Evolutionary conservation across 805 yeast genomes (phyloP).

Genomic region (Zygotorulaspora sp.): DNA sequence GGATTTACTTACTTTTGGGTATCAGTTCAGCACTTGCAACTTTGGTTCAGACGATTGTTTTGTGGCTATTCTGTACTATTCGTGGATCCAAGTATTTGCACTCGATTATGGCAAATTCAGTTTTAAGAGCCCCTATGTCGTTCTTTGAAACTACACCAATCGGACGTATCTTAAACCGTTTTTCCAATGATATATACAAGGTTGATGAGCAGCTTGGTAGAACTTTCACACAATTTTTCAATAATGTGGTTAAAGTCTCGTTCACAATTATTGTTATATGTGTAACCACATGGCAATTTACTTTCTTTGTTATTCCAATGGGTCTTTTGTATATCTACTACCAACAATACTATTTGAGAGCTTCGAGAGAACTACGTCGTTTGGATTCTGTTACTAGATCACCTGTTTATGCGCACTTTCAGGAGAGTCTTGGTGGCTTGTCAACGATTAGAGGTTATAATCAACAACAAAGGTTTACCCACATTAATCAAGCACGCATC

Average conservation of each 20-base stretch:
- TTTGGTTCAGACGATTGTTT: conserved; percentile 59
- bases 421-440: conserved; percentile 73
- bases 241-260: conserved; percentile 54
- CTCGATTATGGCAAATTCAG: conserved; percentile 64
- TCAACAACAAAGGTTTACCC: conserved; percentile 58
- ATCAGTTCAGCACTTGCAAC: conserved; percentile 56
- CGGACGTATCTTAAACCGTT: conserved; percentile 86
- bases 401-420: conserved; percentile 80
- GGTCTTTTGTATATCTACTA: conserved; percentile 60
- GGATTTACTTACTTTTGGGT: conserved; percentile 73
- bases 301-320: conserved; percentile 68
- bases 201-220: conserved; percentile 76
- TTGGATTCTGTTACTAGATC: conserved; percentile 75
- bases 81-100: conserved; percentile 76
- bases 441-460: conserved; percentile 70
- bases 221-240: conserved; percentile 65
- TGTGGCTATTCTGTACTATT: conserved; percentile 80
- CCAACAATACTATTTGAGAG: conserved; percentile 69
- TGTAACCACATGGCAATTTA: conserved; percentile 81
- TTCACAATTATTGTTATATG: conserved; percentile 79
- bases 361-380: conserved; percentile 80
- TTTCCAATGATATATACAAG: conserved; percentile 85
- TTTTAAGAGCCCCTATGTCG: conserved; percentile 88
- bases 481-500: conserved; percentile 61
- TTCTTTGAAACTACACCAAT: conserved; percentile 95